Evolutionary conservation across 345 rosid genomes (phyloP).

Genomic region (Cochlearia excelsa): DNA sequence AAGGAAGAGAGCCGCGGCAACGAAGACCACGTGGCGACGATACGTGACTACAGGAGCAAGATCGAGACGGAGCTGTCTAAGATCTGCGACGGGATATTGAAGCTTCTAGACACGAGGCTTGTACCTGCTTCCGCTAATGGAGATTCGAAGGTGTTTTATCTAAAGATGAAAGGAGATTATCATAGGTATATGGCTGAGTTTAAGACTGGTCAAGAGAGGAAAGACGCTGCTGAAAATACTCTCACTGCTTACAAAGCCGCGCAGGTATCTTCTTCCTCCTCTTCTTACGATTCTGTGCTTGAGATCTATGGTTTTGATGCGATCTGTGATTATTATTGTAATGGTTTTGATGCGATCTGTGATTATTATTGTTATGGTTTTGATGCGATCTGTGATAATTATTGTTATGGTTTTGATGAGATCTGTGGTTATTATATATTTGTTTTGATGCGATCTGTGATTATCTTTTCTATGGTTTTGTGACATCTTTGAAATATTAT

Average conservation of each 20-base stretch:
- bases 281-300: neutral
- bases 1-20: no score
- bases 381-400: neutral
- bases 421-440: no score
- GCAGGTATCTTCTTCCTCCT: constrained; percentile 45
- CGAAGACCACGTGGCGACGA: no score
- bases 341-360: no score
- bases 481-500: no score
- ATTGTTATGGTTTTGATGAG: no score
- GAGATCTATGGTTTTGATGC: neutral
- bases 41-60: constrained; percentile 30
- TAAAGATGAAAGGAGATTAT: constrained; percentile 90
- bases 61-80: constrained; percentile 69
- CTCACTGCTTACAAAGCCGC: constrained; percentile 80
- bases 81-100: constrained; percentile 81
- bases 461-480: no score
- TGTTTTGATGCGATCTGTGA: no score
- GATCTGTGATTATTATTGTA: neutral
- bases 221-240: constrained; percentile 48
- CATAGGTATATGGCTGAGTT: constrained; percentile 78
- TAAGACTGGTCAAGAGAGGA: no score
- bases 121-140: constrained; percentile 67
- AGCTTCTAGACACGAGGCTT: constrained; percentile 67
- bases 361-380: no score
- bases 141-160: constrained; percentile 79